Conservation (phyloP, 1,284 basidiomycete genomes). For the Boletus albobrunnescens region DNA sequence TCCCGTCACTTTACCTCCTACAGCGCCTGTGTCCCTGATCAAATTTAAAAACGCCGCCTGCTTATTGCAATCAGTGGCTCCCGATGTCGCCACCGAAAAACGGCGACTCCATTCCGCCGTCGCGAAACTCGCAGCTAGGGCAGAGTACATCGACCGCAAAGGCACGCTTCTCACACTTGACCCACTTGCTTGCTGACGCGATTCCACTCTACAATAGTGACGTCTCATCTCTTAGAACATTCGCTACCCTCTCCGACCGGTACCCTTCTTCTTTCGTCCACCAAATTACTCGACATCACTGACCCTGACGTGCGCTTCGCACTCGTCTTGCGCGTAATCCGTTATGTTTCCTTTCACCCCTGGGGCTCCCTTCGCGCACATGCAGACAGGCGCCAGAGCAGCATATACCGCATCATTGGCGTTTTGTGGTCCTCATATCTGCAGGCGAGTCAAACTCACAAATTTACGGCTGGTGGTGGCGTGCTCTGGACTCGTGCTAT, state of each 20-base stretch:
- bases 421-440: slow-evolving; percentile 42
- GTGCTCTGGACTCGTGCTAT: slow-evolving; percentile 60
- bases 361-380: slow-evolving; percentile 70
- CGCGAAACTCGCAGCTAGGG: slow-evolving; percentile 31
- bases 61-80: slow-evolving; percentile 21
- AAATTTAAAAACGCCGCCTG: slow-evolving; percentile 32
- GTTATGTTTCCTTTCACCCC: slow-evolving; percentile 64
- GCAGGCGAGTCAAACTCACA: slow-evolving; percentile 3
- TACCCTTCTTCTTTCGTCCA: slow-evolving; percentile 45
- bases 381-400: slow-evolving; percentile 44
- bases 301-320: slow-evolving; percentile 40
- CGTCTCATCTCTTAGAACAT: slow-evolving; percentile 34
- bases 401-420: slow-evolving; percentile 44
- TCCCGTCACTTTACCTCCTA: slow-evolving; percentile 21
- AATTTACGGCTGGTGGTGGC: slow-evolving; percentile 50
- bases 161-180: slow-evolving; percentile 15
- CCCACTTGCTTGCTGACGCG: slow-evolving; percentile 13
- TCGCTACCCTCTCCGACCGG: slow-evolving; percentile 45
- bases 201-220: slow-evolving; percentile 37
- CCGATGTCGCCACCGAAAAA: slow-evolving; percentile 33
- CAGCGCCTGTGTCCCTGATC: slow-evolving; percentile 31
- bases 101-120: slow-evolving; percentile 38
- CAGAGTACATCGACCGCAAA: slow-evolving; percentile 37
- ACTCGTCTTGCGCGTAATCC: slow-evolving; percentile 58
- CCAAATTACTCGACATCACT: slow-evolving; percentile 34